phyloP scores from a whole-genome alignment of 805 yeast species.

The Yarrowia alimentaria region DNA sequence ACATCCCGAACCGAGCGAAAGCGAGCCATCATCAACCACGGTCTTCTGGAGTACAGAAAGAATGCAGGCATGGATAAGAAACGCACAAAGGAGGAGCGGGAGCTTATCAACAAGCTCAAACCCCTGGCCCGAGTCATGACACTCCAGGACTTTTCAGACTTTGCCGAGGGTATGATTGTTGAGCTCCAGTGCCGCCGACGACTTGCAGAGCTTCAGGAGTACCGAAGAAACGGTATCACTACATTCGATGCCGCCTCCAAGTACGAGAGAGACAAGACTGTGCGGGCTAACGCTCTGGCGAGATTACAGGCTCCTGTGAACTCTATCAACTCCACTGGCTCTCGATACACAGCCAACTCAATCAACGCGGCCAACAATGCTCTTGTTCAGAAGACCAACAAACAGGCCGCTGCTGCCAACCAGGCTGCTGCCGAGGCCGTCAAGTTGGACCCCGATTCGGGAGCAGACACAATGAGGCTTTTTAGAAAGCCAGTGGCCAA shows the following conservation, averaged over 20 bases:
- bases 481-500: slow-evolving; percentile 38
- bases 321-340: slow-evolving; percentile 20
- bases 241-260: slow-evolving; percentile 76
- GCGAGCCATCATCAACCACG: slow-evolving; percentile 71
- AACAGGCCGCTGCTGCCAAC: slow-evolving; percentile 25
- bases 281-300: slow-evolving; percentile 61
- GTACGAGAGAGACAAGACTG: slow-evolving; percentile 83
- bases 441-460: slow-evolving; percentile 3
- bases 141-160: slow-evolving; percentile 73
- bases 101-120: slow-evolving; percentile 68
- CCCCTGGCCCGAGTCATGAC: slow-evolving; percentile 80
- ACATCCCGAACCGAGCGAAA: slow-evolving; percentile 93
- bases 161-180: slow-evolving; percentile 66
- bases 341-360: slow-evolving; percentile 30
- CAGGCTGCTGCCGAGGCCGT: slow-evolving; percentile 10
- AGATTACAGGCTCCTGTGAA: slow-evolving; percentile 40
- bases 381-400: slow-evolving; percentile 14
- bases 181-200: slow-evolving; percentile 78
- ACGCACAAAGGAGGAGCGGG: slow-evolving; percentile 86
- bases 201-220: slow-evolving; percentile 87
- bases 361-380: slow-evolving; percentile 19
- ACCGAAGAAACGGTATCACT: slow-evolving; percentile 87
- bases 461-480: slow-evolving; percentile 30
- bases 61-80: slow-evolving; percentile 80
- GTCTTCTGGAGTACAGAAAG: slow-evolving; percentile 78